A percentile compares a stretch with the other conserved stretches of the same genome.
Evolutionary conservation across 371 early-diverging fungal genomes (phyloP).

Genomic region (Funneliformis caledonium): DNA sequence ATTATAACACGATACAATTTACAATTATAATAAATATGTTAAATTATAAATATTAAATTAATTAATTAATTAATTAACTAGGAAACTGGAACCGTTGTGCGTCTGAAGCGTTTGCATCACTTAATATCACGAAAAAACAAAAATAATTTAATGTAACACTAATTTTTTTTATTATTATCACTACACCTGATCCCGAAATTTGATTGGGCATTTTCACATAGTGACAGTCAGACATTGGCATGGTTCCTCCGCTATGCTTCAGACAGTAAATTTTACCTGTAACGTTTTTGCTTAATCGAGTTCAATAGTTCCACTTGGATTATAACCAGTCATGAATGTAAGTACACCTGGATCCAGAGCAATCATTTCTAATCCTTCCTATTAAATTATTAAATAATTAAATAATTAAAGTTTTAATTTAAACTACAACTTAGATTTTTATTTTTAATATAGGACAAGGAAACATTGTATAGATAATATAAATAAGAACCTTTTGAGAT

Average conservation of each 20-base stretch:
- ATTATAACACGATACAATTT: background rate
- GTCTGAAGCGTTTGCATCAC: no score
- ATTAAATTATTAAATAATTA: conserved; percentile 9
- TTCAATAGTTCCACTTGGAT: background rate
- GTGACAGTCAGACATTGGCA: no score
- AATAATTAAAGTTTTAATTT: background rate
- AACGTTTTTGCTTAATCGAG: conserved; percentile 2
- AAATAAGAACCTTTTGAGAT: background rate
- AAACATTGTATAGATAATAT: background rate
- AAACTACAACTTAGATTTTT: background rate
- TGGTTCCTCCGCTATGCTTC: no score
- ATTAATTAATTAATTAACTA: background rate
- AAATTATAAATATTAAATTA: conserved; percentile 1
- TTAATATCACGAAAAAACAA: no score
- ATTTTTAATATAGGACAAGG: no score
- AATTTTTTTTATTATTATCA: background rate
- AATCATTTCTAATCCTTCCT: conserved; percentile 26
- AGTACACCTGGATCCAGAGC: conserved; percentile 28
- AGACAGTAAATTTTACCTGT: conserved; percentile 1
- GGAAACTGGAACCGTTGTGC: no score
- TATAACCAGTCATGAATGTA: conserved; percentile 30
- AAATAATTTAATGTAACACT: no score
- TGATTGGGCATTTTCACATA: no score
- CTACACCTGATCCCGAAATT: no score
- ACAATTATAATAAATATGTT: background rate